phyloP scores from a whole-genome alignment of 768 basidiomycete genomes.

The Sarcodon sp. region DNA sequence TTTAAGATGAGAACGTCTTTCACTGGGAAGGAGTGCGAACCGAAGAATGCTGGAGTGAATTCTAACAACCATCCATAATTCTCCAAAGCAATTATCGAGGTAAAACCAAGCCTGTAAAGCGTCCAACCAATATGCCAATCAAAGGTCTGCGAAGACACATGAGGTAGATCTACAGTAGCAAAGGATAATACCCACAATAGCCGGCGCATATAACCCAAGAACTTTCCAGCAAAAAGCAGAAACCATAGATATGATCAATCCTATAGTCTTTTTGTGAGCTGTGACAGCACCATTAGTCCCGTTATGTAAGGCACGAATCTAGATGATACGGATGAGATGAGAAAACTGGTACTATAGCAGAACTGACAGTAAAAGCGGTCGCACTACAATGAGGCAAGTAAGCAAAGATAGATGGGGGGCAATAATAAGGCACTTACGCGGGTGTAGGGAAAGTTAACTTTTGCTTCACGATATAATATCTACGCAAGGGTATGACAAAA shows the following conservation, averaged over 20 bases:
- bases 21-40: not conserved
- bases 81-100: conserved; percentile 42
- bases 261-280: conserved; percentile 43
- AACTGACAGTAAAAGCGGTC: conserved; percentile 35
- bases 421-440: conserved; percentile 13
- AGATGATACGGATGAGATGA: too few species aligned
- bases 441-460: conserved; percentile 54
- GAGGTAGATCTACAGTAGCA: not conserved
- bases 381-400: conserved; percentile 15
- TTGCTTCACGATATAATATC: conserved; percentile 50
- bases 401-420: too few species aligned
- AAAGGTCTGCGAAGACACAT: conserved; percentile 22
- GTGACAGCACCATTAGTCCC: conserved; percentile 33
- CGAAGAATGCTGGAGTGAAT: conserved; percentile 16
- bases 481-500: conserved; percentile 52
- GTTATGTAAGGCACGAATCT: conserved; percentile 44
- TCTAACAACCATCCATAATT: conserved; percentile 47
- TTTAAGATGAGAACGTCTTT: conserved; percentile 19
- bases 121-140: conserved; percentile 60
- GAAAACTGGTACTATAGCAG: too few species aligned
- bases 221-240: conserved; percentile 39
- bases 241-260: conserved; percentile 32
- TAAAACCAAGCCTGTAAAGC: conserved; percentile 44
- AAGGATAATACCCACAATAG: conserved; percentile 25
- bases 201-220: conserved; percentile 43